Evolutionary conservation across 352 stramenopile species (phyloP), one percentile per base, ranked within the genome.

Genomic region (Pythium apleroticum): DNA sequence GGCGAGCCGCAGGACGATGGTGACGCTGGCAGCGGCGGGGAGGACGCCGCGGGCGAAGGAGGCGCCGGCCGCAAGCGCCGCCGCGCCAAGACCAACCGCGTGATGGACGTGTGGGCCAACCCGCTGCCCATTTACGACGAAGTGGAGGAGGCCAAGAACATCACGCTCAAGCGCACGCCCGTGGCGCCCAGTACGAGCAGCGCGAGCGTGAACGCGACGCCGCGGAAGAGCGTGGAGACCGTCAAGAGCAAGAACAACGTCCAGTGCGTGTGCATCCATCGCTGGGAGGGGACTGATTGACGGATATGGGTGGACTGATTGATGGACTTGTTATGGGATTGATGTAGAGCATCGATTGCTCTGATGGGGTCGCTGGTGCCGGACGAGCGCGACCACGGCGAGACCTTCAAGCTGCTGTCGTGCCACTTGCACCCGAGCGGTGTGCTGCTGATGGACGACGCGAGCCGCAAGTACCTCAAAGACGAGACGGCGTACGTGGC

Each of bases 391-490:
- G 84, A 93, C 55, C 81, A 92, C 35, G 87, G 87, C 50, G 85
- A 95, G 60, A 89, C 81, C 24, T 93, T 93, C 72, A 95, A 93
- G 77, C 65, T 95, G 41, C 63, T 90, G 67, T 93, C 83, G 68
- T 95, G 87, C 67, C 79, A 81, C 43, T 68, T 95, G 25, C 81
- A 93, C 41, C 61, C 76, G 35, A 88, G 70, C 25, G 87, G 87
- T 17, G 85, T 91, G 53, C 61, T 95, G 57, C 68, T 93, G 30
- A 65, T 95, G 55, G 87, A 95, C 60, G 87, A 95, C 39, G 72
- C 77, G 33, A 93, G 84, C 45, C 86, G 83, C 43, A 90, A 90
- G 60, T 91, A 90, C 43, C 60, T 93, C 0, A 67, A 37, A 41
- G 73, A 60, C 43, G 67, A 65, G 49, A 37, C 49, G 4, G 31